phyloP scores from a whole-genome alignment of 257 asterid species.

The Fraxinus cuspidata region DNA sequence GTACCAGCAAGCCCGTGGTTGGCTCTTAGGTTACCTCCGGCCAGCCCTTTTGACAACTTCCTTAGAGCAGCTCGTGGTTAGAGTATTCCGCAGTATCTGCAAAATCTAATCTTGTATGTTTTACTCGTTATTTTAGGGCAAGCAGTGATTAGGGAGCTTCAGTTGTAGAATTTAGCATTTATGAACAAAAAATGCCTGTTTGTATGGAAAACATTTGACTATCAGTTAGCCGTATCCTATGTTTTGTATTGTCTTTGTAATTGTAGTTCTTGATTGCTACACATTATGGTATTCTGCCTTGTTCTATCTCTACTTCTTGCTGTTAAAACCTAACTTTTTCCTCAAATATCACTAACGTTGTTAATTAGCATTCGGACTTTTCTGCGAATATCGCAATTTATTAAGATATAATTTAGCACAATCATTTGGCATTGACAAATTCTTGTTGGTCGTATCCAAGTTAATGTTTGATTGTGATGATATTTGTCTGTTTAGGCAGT shows the following conservation, averaged over 20 bases:
- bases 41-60: constrained; percentile 98
- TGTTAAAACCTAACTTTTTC: background rate
- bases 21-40: constrained; percentile 89
- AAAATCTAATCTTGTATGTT: background rate
- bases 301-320: background rate
- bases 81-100: constrained; percentile 7
- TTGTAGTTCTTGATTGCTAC: background rate
- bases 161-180: background rate
- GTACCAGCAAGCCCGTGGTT: constrained; percentile 57
- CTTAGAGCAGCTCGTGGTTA: constrained; percentile 96
- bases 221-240: background rate
- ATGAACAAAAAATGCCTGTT: background rate
- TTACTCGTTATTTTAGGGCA: constrained; percentile 27
- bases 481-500: background rate
- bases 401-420: too few species aligned
- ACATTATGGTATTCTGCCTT: background rate
- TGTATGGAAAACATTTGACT: background rate
- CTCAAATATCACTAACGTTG: background rate
- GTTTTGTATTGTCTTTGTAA: background rate
- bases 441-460: too few species aligned
- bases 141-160: constrained; percentile 5
- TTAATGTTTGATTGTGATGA: background rate
- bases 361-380: too few species aligned
- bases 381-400: too few species aligned
- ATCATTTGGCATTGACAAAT: too few species aligned